Conservation (phyloP, 2,329 filamentous ascomycete genomes). For the Amphichorda felina region DNA sequence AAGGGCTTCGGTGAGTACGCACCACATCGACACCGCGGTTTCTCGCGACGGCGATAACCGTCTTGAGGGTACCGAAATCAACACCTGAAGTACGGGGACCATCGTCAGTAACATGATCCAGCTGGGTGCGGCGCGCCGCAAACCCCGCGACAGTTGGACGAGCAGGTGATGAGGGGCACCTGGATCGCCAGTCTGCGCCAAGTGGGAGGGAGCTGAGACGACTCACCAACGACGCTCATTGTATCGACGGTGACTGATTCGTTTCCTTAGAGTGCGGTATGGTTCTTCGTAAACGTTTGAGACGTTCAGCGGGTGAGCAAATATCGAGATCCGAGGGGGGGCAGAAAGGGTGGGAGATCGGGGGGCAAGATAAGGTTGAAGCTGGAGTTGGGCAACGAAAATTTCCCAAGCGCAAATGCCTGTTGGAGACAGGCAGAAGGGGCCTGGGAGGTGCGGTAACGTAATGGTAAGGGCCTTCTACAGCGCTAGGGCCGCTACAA, state of each 20-base stretch:
- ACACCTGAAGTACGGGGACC: constrained; percentile 42
- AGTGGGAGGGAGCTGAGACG: neutral
- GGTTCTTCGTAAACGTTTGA: too few relatives aligned
- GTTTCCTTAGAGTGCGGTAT: neutral
- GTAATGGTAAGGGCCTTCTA: too few relatives aligned
- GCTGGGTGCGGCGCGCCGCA: neutral
- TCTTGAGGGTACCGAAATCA: constrained; percentile 94
- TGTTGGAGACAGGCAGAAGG: too few relatives aligned
- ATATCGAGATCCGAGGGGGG: too few relatives aligned
- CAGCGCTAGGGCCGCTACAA: too few relatives aligned
- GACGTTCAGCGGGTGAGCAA: too few relatives aligned
- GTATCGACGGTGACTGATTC: constrained; percentile 15
- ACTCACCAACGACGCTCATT: constrained; percentile 46
- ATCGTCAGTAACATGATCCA: neutral
- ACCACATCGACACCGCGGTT: constrained; percentile 99
- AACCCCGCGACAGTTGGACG: neutral
- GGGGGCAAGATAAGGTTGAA: constrained; percentile 2
- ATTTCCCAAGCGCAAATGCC: neutral
- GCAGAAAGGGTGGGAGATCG: constrained; percentile 2
- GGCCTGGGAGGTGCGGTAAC: too few relatives aligned
- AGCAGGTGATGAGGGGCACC: constrained; percentile 1
- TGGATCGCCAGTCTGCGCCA: constrained; percentile 1
- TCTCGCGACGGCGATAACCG: constrained; percentile 91
- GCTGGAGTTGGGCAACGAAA: constrained; percentile 1
- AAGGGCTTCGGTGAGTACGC: constrained; percentile 31